A percentile compares a stretch with the other conserved stretches of the same genome.
phyloP scores from a whole-genome alignment of 129 eudicot species.

The Flaveria ramosissima region DNA sequence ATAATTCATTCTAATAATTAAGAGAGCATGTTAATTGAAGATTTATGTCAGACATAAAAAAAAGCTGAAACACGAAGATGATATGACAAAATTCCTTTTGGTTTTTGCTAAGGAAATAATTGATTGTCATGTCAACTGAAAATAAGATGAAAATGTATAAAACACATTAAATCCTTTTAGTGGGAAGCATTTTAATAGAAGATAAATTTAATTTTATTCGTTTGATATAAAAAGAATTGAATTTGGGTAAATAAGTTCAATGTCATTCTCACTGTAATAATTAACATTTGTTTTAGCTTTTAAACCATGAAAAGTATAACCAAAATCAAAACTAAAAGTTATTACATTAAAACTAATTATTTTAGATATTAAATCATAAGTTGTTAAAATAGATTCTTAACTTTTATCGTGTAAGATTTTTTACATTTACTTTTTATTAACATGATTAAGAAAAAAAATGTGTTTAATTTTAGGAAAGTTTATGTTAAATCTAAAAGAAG shows the following conservation, averaged over 20 bases:
- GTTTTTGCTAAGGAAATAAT: slow-evolving; percentile 17
- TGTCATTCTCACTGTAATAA: neutral
- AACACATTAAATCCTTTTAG: slow-evolving; percentile 15
- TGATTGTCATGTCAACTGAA: slow-evolving; percentile 33
- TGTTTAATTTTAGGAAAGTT: neutral
- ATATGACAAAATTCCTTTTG: slow-evolving; percentile 29
- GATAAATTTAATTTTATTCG: neutral
- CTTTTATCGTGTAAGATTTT: neutral
- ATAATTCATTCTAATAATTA: neutral
- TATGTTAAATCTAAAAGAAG: neutral
- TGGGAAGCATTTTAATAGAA: neutral
- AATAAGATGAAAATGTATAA: slow-evolving; percentile 1
- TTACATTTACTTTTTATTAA: neutral
- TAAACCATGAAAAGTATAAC: neutral
- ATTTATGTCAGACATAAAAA: neutral
- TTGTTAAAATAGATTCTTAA: too few species aligned
- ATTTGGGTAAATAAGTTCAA: neutral
- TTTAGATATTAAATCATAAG: neutral
- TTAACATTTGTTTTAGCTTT: neutral
- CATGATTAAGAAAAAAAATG: neutral
- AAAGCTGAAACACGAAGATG: slow-evolving; percentile 29
- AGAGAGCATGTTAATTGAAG: neutral
- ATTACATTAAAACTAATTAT: neutral
- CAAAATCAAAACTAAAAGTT: neutral
- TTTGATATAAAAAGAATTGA: neutral